Conservation (phyloP, 2,329 filamentous ascomycete genomes). For the Dothistroma pini region DNA sequence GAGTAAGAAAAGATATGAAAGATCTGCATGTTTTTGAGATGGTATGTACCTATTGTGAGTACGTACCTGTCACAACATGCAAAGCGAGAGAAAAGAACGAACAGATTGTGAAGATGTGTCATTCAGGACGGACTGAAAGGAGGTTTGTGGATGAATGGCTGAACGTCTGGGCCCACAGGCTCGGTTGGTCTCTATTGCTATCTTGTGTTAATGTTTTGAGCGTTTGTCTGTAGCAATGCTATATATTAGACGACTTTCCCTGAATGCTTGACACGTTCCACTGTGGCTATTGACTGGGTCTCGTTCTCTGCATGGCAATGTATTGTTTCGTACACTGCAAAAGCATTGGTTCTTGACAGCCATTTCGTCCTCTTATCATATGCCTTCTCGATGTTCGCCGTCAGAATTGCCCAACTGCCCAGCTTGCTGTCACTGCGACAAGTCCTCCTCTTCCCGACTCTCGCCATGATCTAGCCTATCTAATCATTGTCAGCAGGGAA, state of each 20-base stretch:
- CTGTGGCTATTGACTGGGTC: too few relatives aligned
- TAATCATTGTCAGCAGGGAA: not conserved
- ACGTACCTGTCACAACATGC: not conserved
- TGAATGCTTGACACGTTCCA: not conserved
- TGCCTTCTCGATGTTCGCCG: not conserved
- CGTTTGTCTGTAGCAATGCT: constrained; percentile 7
- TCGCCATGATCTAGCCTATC: not conserved
- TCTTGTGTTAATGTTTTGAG: constrained; percentile 3
- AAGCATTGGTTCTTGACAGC: too few relatives aligned
- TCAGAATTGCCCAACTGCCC: too few relatives aligned
- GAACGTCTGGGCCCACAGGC: not conserved
- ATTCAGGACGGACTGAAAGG: not conserved
- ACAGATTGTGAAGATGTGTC: constrained; percentile 8
- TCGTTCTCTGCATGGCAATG: too few relatives aligned
- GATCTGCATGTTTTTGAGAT: constrained; percentile 11
- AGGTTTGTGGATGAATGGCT: not conserved
- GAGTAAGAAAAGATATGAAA: constrained; percentile 2
- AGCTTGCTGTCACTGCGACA: too few relatives aligned
- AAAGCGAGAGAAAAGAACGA: not conserved
- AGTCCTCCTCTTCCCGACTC: too few relatives aligned
- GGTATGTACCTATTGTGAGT: constrained; percentile 5
- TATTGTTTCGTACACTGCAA: too few relatives aligned
- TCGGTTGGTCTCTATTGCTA: not conserved
- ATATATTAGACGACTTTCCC: not conserved
- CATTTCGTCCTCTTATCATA: not conserved